Evolutionary conservation across 768 basidiomycete species (phyloP).

Genomic region (Suillus subaureus): DNA sequence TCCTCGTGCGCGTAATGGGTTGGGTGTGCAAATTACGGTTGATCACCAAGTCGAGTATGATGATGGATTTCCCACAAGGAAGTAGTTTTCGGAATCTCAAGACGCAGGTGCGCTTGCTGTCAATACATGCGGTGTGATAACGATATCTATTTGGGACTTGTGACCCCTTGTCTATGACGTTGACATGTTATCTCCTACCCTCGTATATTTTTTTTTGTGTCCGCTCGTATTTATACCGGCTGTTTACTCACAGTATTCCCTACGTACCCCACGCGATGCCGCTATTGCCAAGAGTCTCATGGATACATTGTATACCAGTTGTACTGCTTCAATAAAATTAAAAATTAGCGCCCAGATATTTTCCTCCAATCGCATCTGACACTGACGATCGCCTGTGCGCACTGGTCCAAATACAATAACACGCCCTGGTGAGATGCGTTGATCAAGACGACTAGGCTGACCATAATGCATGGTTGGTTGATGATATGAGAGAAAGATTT

Average conservation of each 20-base stretch:
- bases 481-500: not conserved
- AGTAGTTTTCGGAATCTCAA: slow-evolving; percentile 12
- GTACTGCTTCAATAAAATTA: not conserved
- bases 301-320: slow-evolving; percentile 2
- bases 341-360: not conserved
- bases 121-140: not conserved
- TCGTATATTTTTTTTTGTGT: not conserved
- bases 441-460: too few species aligned
- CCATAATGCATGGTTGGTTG: not conserved
- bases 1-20: slow-evolving; percentile 18
- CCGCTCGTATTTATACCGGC: slow-evolving; percentile 3
- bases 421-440: not conserved
- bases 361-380: too few species aligned
- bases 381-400: too few species aligned
- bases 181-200: not conserved
- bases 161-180: not conserved
- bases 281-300: not conserved
- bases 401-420: too few species aligned
- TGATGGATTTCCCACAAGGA: slow-evolving; percentile 19
- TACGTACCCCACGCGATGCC: not conserved
- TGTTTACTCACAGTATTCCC: not conserved
- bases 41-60: slow-evolving; percentile 60
- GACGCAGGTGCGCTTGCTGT: not conserved
- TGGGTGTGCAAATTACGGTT: slow-evolving; percentile 62
- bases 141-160: not conserved